Conservation (phyloP, 2,329 filamentous ascomycete species). For the Dothistroma septosporum region DNA sequence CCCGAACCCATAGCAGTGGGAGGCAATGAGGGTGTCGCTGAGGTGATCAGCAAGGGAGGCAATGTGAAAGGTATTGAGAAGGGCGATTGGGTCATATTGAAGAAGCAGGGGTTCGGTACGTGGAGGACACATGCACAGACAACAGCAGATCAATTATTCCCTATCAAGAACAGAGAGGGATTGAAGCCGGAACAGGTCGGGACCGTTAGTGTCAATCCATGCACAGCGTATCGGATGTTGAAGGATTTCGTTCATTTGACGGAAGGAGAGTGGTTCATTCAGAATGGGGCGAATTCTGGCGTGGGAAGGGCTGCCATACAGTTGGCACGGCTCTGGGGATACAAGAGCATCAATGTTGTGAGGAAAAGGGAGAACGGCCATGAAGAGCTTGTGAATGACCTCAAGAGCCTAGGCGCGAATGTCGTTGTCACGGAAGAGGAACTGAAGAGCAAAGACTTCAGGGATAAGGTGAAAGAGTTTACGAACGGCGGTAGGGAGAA, state of each 20-base stretch:
- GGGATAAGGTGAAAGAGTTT: conserved; percentile 57
- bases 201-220: conserved; percentile 88
- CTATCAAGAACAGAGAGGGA: conserved; percentile 64
- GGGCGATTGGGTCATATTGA: conserved; percentile 94
- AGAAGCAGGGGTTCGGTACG: conserved; percentile 77
- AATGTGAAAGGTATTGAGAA: conserved; percentile 58
- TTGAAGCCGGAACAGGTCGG: conserved; percentile 74
- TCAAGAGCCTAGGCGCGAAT: conserved; percentile 59
- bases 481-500: conserved; percentile 68
- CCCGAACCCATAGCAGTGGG: conserved; percentile 69
- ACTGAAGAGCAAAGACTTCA: conserved; percentile 59
- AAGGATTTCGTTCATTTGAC: conserved; percentile 66
- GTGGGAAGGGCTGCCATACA: conserved; percentile 91
- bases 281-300: conserved; percentile 93
- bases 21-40: conserved; percentile 90
- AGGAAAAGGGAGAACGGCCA: conserved; percentile 69
- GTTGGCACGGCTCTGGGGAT: conserved; percentile 77
- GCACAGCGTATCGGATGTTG: conserved; percentile 90
- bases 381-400: conserved; percentile 57
- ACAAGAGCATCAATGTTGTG: conserved; percentile 86
- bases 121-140: conserved; percentile 88
- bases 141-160: conserved; percentile 57
- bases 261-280: conserved; percentile 89
- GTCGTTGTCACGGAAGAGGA: conserved; percentile 61
- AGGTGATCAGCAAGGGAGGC: conserved; percentile 69